Evolutionary conservation across 192 early-diverging fungal genomes (phyloP).

Genomic region (Diversispora epigaea): DNA sequence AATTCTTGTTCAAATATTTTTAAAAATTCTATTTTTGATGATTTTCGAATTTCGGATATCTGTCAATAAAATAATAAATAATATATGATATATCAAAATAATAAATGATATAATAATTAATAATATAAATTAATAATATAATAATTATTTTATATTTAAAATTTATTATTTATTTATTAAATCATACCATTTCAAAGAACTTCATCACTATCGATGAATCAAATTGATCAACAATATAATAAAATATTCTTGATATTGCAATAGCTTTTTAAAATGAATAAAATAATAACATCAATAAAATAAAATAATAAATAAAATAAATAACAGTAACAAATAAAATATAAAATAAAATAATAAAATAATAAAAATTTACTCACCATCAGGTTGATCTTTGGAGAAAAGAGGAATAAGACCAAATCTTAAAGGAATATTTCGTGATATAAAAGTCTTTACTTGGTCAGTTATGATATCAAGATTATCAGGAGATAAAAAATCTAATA

Average conservation of each 20-base stretch:
- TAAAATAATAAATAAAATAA: slow-evolving; percentile 20
- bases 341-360: neutral
- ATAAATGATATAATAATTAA: no score
- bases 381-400: slow-evolving; percentile 43
- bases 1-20: slow-evolving; percentile 1
- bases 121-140: no score
- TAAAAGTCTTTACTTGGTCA: slow-evolving; percentile 63
- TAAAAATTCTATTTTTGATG: neutral
- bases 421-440: slow-evolving; percentile 74
- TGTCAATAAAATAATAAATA: neutral
- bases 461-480: slow-evolving; percentile 55
- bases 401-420: slow-evolving; percentile 85
- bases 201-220: slow-evolving; percentile 33
- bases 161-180: neutral
- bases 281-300: neutral
- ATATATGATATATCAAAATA: neutral
- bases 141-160: neutral
- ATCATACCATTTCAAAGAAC: slow-evolving; percentile 42
- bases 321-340: no score
- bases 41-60: neutral
- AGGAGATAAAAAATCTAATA: slow-evolving; percentile 65
- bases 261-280: slow-evolving; percentile 36
- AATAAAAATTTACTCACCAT: slow-evolving; percentile 38
- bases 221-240: slow-evolving; percentile 40
- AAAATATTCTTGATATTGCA: slow-evolving; percentile 40